These are phyloP conservation scores for Penicillium sp. DNA, from an alignment of 2,329 filamentous ascomycete species.

Conservation along the genomic window DNA sequence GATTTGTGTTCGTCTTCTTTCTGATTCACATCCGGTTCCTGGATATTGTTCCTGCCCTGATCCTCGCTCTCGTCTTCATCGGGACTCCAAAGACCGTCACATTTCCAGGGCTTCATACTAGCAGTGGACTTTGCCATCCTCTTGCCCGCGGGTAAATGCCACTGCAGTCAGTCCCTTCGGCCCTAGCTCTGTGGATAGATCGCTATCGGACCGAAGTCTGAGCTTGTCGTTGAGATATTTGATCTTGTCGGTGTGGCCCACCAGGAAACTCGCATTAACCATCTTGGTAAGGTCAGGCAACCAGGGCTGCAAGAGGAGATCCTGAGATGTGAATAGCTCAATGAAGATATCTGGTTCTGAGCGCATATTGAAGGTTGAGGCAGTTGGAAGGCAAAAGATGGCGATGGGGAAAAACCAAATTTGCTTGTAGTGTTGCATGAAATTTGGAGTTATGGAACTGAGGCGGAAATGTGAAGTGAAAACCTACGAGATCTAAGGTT, in stretches of 20 bases:
- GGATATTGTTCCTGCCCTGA: neutral
- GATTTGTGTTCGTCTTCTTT: neutral
- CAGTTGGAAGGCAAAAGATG: no score
- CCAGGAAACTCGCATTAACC: slow-evolving; percentile 13
- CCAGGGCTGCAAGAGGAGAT: slow-evolving; percentile 12
- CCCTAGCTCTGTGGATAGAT: slow-evolving; percentile 10
- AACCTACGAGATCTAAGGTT: no score
- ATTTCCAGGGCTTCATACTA: slow-evolving; percentile 13
- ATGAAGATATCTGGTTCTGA: neutral
- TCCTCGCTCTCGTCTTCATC: neutral
- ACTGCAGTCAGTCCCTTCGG: slow-evolving; percentile 9
- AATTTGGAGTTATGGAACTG: no score
- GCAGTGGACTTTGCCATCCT: slow-evolving; percentile 6
- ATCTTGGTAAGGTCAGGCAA: slow-evolving; percentile 10
- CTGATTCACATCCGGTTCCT: no score
- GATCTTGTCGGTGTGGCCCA: slow-evolving; percentile 6
- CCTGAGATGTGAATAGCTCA: slow-evolving; percentile 6
- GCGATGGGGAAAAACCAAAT: no score
- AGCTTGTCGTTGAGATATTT: slow-evolving; percentile 3
- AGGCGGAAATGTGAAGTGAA: no score
- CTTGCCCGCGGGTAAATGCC: slow-evolving; percentile 3
- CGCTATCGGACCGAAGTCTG: slow-evolving; percentile 6
- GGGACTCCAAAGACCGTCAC: slow-evolving; percentile 8
- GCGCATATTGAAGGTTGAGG: neutral
- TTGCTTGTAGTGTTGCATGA: no score